Evolutionary conservation across 1,284 basidiomycete genomes (phyloP).

Genomic region (Cryptococcus sp.): DNA sequence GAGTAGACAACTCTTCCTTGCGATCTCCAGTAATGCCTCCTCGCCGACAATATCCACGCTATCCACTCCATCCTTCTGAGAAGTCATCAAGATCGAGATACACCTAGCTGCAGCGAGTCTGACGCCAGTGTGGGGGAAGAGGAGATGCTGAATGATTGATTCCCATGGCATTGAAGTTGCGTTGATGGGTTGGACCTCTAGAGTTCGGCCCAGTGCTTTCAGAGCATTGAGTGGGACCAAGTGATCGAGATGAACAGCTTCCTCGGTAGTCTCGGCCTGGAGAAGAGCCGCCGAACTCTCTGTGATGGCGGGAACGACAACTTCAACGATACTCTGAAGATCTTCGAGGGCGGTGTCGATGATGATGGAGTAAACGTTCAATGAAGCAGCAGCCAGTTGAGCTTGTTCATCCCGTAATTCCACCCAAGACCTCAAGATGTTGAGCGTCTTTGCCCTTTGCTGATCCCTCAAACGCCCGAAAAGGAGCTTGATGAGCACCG

Average conservation of each 20-base stretch:
- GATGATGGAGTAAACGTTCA: constrained; percentile 70
- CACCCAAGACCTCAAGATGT: constrained; percentile 73
- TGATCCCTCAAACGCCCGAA: constrained; percentile 64
- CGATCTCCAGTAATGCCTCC: constrained; percentile 62
- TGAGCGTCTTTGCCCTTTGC: constrained; percentile 55
- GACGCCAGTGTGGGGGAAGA: constrained; percentile 94
- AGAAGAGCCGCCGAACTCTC: constrained; percentile 52
- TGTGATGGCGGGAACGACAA: constrained; percentile 57
- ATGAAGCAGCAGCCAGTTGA: constrained; percentile 51
- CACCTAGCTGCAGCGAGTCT: constrained; percentile 75
- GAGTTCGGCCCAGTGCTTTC: constrained; percentile 58
- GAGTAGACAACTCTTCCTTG: constrained; percentile 71
- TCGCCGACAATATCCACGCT: constrained; percentile 15
- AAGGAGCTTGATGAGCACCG: constrained; percentile 72
- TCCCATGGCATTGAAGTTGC: constrained; percentile 59
- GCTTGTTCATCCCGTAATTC: constrained; percentile 21
- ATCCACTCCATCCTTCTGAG: constrained; percentile 14
- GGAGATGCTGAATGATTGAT: constrained; percentile 61
- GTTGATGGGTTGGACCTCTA: constrained; percentile 58
- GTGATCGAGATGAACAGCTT: constrained; percentile 65
- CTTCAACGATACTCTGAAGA: constrained; percentile 45
- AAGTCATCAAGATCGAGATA: constrained; percentile 66
- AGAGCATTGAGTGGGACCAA: constrained; percentile 79
- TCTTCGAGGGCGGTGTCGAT: constrained; percentile 58
- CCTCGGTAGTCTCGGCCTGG: constrained; percentile 50